Evolutionary conservation across 2,329 filamentous ascomycete species (phyloP).

Genomic region (Xylaria sp.): DNA sequence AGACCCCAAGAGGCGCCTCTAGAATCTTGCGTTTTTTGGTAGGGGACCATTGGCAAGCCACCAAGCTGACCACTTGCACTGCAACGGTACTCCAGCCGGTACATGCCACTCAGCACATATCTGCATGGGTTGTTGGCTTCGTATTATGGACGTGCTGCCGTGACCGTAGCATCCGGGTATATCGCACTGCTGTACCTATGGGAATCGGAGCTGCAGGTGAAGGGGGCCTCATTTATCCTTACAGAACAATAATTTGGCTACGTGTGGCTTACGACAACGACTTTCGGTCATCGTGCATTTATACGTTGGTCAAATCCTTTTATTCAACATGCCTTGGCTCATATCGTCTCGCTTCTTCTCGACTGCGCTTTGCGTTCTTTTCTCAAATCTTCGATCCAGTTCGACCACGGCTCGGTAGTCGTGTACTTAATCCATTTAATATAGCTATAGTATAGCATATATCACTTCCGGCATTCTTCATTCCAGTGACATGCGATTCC

Average conservation of each 20-base stretch:
- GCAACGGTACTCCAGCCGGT: slow-evolving; percentile 23
- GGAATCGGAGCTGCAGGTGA: slow-evolving; percentile 32
- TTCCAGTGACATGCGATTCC: slow-evolving; percentile 33
- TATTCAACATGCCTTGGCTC: slow-evolving; percentile 19
- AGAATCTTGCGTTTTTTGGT: slow-evolving; percentile 18
- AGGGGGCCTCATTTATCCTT: slow-evolving; percentile 31
- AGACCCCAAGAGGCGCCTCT: slow-evolving; percentile 26
- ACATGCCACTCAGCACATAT: slow-evolving; percentile 20
- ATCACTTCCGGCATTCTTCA: slow-evolving; percentile 2
- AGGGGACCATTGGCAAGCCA: slow-evolving; percentile 15
- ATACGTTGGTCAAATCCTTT: slow-evolving; percentile 17
- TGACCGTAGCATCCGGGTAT: slow-evolving; percentile 42
- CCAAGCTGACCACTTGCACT: slow-evolving; percentile 18
- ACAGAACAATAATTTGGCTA: slow-evolving; percentile 20
- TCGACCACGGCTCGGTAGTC: slow-evolving; percentile 5
- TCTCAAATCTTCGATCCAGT: slow-evolving; percentile 4
- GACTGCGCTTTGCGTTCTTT: slow-evolving; percentile 9
- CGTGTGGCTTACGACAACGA: slow-evolving; percentile 7
- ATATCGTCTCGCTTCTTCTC: slow-evolving; percentile 18
- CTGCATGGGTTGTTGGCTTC: slow-evolving; percentile 27
- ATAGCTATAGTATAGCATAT: slow-evolving; percentile 21
- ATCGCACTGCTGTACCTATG: slow-evolving; percentile 35
- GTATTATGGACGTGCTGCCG: slow-evolving; percentile 29
- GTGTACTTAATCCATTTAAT: slow-evolving; percentile 5
- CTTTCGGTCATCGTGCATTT: slow-evolving; percentile 18